Evolutionary conservation across 805 yeast genomes (phyloP).

Genomic region (Teunomyces pallodes): DNA sequence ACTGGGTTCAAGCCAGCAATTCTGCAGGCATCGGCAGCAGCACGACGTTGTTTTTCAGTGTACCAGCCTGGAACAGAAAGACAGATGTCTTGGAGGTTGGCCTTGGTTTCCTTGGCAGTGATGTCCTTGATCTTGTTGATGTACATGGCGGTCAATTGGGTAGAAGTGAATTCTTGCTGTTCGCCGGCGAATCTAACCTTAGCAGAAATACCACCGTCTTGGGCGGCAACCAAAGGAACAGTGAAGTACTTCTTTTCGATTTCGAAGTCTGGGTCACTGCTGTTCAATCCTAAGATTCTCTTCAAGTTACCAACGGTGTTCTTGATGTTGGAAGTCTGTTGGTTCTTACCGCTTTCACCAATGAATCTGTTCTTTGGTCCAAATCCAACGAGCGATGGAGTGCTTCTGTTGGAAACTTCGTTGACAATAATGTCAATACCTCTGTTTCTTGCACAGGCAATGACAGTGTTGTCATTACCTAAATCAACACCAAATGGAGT

Average conservation of each 20-base stretch:
- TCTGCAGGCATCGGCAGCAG: slow-evolving; percentile 89
- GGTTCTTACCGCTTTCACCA: slow-evolving; percentile 95
- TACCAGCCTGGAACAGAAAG: slow-evolving; percentile 97
- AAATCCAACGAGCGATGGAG: slow-evolving; percentile 90
- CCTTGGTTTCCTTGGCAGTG: slow-evolving; percentile 78
- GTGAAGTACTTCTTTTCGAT: slow-evolving; percentile 74
- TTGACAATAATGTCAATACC: slow-evolving; percentile 98
- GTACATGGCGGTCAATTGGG: slow-evolving; percentile 94
- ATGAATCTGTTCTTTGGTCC: slow-evolving; percentile 85
- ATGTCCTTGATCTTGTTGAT: slow-evolving; percentile 84
- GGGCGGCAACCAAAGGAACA: slow-evolving; percentile 64
- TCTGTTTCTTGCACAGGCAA: slow-evolving; percentile 95
- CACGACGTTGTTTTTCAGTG: slow-evolving; percentile 94
- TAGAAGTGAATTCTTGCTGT: slow-evolving; percentile 74
- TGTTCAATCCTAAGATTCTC: slow-evolving; percentile 82
- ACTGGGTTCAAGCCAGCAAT: slow-evolving; percentile 98
- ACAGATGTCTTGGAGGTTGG: slow-evolving; percentile 80
- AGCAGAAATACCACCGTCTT: slow-evolving; percentile 76
- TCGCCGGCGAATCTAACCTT: slow-evolving; percentile 83
- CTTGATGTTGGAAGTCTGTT: slow-evolving; percentile 93
- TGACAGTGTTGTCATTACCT: slow-evolving; percentile 90
- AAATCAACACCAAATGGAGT: slow-evolving; percentile 97
- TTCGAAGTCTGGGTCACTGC: slow-evolving; percentile 72
- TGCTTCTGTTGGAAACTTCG: slow-evolving; percentile 96
- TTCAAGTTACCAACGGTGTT: slow-evolving; percentile 94